A percentile compares a stretch with the other conserved stretches of the same genome.
These are phyloP conservation scores for Blastobotrys elegans DNA, from an alignment of 1,139 yeast genomes.

Conservation along the genomic window DNA sequence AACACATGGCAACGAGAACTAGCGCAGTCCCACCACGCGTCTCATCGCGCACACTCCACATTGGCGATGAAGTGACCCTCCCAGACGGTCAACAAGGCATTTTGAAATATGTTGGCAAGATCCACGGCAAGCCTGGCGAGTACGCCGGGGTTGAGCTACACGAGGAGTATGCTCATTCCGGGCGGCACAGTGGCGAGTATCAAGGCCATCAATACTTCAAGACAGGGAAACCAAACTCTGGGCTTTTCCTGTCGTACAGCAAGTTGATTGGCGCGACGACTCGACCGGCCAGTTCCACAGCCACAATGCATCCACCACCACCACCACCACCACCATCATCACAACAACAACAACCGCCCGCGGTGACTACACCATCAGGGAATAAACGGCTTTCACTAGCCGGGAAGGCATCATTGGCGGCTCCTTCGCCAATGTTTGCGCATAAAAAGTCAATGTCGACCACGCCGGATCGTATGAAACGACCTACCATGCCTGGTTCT, in stretches of 20 bases:
- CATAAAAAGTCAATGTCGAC: not conserved
- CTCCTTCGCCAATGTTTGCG: slow-evolving; percentile 10
- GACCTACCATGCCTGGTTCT: not conserved
- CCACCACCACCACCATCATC: slow-evolving; percentile 3
- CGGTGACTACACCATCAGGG: slow-evolving; percentile 9
- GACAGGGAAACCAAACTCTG: slow-evolving; percentile 59
- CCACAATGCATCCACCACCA: slow-evolving; percentile 1
- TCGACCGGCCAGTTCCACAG: slow-evolving; percentile 1
- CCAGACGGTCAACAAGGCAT: slow-evolving; percentile 49
- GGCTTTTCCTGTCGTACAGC: slow-evolving; percentile 68
- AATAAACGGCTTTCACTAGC: slow-evolving; percentile 8
- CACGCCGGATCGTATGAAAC: slow-evolving; percentile 6
- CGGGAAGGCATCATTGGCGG: slow-evolving; percentile 7
- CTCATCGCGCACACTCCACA: slow-evolving; percentile 17
- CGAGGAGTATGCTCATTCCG: slow-evolving; percentile 58
- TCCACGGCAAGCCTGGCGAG: slow-evolving; percentile 67
- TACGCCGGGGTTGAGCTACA: slow-evolving; percentile 84
- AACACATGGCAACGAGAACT: not conserved
- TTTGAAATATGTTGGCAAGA: slow-evolving; percentile 67
- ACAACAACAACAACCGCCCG: slow-evolving; percentile 4
- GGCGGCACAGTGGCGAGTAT: slow-evolving; percentile 74
- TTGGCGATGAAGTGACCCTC: slow-evolving; percentile 39
- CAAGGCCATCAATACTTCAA: slow-evolving; percentile 56
- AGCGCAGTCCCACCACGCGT: slow-evolving; percentile 9
- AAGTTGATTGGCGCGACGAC: slow-evolving; percentile 38